These are phyloP conservation scores for Exophiala bonariae DNA, from an alignment of 2,329 filamentous ascomycete species.

Conservation along the genomic window DNA sequence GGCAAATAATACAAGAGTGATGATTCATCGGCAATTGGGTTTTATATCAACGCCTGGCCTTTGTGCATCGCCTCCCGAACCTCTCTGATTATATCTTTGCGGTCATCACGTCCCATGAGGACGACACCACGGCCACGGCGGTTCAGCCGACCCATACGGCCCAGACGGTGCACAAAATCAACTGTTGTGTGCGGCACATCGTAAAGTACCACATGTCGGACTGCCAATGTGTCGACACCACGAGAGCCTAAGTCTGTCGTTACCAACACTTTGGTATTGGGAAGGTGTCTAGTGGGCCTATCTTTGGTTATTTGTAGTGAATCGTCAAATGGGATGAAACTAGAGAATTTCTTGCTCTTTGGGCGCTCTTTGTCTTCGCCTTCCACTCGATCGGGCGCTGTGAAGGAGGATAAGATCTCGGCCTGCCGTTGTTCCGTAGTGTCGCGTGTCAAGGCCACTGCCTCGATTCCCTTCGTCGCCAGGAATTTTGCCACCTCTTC, in stretches of 20 bases:
- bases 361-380: conserved; percentile 17
- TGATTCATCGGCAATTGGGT: neutral
- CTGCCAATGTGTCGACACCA: conserved; percentile 90
- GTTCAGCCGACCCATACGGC: conserved; percentile 89
- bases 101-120: conserved; percentile 82
- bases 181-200: conserved; percentile 98
- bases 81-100: conserved; percentile 86
- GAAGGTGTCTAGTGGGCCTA: conserved; percentile 53
- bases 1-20: too few species aligned
- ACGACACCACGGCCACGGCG: conserved; percentile 86
- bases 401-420: conserved; percentile 77
- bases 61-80: conserved; percentile 87
- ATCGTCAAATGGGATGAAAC: conserved; percentile 23
- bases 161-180: conserved; percentile 95
- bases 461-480: conserved; percentile 81
- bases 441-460: conserved; percentile 81
- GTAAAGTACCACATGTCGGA: conserved; percentile 88
- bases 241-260: conserved; percentile 90
- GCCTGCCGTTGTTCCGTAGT: conserved; percentile 74
- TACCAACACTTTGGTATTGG: conserved; percentile 86
- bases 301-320: neutral
- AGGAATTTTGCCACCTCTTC: conserved; percentile 79
- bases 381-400: conserved; percentile 35
- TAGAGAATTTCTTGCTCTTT: conserved; percentile 4
- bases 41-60: conserved; percentile 72